A percentile compares a stretch with the other conserved stretches of the same genome.
Evolutionary conservation across 805 yeast species (phyloP).

Genomic region (Yarrowia sp.): DNA sequence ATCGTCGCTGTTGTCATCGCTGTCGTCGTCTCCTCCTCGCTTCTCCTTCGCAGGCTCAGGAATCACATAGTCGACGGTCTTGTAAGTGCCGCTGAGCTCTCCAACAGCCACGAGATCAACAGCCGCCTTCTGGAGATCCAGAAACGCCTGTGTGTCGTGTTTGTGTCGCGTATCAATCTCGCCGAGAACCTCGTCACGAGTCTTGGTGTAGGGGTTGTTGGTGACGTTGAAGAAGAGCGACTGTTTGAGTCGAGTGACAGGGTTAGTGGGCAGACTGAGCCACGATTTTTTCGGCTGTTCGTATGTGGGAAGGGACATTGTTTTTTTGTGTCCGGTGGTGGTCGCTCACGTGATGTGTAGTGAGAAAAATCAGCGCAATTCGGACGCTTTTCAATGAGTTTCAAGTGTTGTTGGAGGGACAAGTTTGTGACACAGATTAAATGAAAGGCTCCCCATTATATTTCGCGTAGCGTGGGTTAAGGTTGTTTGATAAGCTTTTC

Average conservation of each 20-base stretch:
- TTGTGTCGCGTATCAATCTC: neutral
- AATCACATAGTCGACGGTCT: constrained; percentile 4
- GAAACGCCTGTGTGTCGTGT: neutral
- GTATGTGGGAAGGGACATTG: neutral
- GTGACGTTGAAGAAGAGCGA: constrained; percentile 8
- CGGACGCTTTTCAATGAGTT: neutral
- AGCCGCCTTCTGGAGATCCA: neutral
- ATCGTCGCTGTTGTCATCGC: neutral
- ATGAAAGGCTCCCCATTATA: neutral
- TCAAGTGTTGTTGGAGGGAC: neutral
- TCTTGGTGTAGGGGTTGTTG: neutral
- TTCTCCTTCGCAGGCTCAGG: neutral
- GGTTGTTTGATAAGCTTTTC: neutral
- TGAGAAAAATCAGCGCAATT: neutral
- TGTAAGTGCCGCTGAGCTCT: constrained; percentile 7
- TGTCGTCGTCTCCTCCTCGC: neutral
- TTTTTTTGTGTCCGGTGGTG: neutral
- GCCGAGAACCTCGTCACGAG: constrained; percentile 1
- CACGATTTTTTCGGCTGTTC: constrained; percentile 10
- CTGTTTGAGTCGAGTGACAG: neutral
- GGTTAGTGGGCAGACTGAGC: constrained; percentile 1
- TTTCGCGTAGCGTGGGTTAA: neutral
- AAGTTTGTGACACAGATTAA: neutral
- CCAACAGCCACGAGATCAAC: constrained; percentile 12
- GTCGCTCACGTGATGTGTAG: neutral